Conservation (phyloP, 495 filamentous ascomycete species). For the Elasticomyces elasticus region DNA sequence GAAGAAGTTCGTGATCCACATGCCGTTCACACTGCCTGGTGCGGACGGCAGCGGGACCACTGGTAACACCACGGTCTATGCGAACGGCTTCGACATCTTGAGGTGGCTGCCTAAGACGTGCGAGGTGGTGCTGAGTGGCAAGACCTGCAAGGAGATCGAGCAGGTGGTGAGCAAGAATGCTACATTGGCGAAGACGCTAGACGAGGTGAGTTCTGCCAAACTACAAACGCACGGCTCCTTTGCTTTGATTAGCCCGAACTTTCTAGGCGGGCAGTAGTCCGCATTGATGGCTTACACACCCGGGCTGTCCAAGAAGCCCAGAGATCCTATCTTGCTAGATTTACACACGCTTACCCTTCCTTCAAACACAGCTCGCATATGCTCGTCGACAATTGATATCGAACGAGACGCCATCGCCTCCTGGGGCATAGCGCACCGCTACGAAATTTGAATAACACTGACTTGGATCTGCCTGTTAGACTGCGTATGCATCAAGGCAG, state of each 20-base stretch:
- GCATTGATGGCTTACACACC: no score
- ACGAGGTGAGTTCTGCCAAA: constrained; percentile 21
- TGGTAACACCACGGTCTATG: constrained; percentile 19
- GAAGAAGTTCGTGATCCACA: constrained; percentile 24
- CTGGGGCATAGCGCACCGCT: constrained; percentile 4
- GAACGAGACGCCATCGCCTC: constrained; percentile 7
- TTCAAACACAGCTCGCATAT: constrained; percentile 12
- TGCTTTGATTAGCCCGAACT: neutral
- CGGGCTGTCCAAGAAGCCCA: no score
- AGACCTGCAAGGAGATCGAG: constrained; percentile 19
- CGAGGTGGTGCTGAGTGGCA: constrained; percentile 23
- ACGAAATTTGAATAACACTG: neutral
- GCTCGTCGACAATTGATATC: constrained; percentile 19
- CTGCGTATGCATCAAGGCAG: neutral
- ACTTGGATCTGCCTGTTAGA: neutral
- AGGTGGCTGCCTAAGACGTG: constrained; percentile 28
- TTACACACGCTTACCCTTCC: neutral
- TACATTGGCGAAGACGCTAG: constrained; percentile 20
- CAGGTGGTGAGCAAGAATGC: constrained; percentile 25
- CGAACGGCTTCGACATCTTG: constrained; percentile 29
- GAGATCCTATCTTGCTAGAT: no score
- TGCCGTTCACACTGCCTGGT: constrained; percentile 20
- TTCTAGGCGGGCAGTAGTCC: neutral
- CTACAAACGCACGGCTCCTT: neutral
- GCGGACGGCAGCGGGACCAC: constrained; percentile 4